Evolutionary conservation across 441 rosid genomes (phyloP), one percentile per base, ranked within the genome.

Genomic region (Euphorbia neoarborescens): DNA sequence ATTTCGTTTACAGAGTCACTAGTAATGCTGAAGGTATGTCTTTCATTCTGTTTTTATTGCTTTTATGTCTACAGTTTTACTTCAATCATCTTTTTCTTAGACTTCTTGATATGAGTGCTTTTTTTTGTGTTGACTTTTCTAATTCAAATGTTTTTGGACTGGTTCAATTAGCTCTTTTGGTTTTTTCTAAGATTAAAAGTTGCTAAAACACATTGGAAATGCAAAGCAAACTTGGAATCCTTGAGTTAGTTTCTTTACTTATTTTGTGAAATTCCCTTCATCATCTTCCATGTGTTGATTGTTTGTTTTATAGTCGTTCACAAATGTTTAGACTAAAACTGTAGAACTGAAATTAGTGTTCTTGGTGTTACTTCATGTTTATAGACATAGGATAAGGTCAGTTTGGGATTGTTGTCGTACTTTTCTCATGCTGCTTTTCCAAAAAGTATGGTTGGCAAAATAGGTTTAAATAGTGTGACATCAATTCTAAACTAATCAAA

Each of bases 21-120:
- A 44, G 68, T 51, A 74, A 74, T 62, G 68, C 40, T 50, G 77
- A 74, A 68, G 77, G 77, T 74, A 74, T 38, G 22, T 22, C 62
- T 28, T 59, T 64, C 32, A 15, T 44, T 17, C 34, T 22, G 4
- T 44, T 2, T 38, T 25, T 44, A 0, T 7, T 44, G 38, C 62
- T 28, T 50, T 51, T 67, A 9, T 48, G 59, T 54, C 0, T 66
- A 2, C 6, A 24, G 8, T 1, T 48, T 68, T 54, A 20, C 2
- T 69, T 69, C 30, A 56, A 38, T 69, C 7, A 40, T 12, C 14
- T 4, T 58, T 37, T 40, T 40, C n/a, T 40, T 40, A 25, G 37
- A 58, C 25, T 59, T 59, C 50, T 66, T 7, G 38, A 37, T 37
- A 12, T 64, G 74, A 66, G 69, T 22, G 37, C 51, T 38, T 38